Evolutionary conservation across 352 stramenopile genomes (phyloP).

Genomic region (Globisporangium echinulatum): DNA sequence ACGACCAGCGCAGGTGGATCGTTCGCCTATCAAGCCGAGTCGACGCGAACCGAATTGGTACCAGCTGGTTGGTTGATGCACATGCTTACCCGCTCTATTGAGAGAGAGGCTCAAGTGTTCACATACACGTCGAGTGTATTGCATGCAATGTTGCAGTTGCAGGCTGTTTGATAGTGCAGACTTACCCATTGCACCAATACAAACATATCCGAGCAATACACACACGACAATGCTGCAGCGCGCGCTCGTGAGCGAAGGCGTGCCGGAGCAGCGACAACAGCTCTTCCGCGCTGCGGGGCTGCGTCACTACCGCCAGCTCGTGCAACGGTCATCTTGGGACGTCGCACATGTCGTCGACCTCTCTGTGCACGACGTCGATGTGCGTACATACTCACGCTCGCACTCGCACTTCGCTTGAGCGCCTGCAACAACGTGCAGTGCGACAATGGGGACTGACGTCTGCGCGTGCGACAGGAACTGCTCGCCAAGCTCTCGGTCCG

Average conservation of each 20-base stretch:
- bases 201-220: no score
- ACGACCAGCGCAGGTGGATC: no score
- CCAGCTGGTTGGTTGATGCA: no score
- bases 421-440: background rate
- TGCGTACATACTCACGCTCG: constrained; percentile 8
- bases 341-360: constrained; percentile 57
- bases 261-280: constrained; percentile 35
- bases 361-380: constrained; percentile 51
- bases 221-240: constrained; percentile 42
- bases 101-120: no score
- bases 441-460: background rate
- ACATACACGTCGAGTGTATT: no score
- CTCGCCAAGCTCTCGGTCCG: constrained; percentile 48
- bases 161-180: no score
- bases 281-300: constrained; percentile 51
- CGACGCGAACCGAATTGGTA: no score
- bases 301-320: constrained; percentile 40
- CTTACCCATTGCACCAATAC: no score
- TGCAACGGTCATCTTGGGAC: constrained; percentile 52
- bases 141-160: no score
- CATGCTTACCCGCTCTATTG: no score
- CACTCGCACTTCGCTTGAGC: background rate
- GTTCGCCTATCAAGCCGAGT: no score
- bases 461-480: constrained; percentile 29
- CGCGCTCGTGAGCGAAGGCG: constrained; percentile 42